phyloP scores from a whole-genome alignment of 805 yeast genomes.

The Metschnikowia drakensbergensis region DNA sequence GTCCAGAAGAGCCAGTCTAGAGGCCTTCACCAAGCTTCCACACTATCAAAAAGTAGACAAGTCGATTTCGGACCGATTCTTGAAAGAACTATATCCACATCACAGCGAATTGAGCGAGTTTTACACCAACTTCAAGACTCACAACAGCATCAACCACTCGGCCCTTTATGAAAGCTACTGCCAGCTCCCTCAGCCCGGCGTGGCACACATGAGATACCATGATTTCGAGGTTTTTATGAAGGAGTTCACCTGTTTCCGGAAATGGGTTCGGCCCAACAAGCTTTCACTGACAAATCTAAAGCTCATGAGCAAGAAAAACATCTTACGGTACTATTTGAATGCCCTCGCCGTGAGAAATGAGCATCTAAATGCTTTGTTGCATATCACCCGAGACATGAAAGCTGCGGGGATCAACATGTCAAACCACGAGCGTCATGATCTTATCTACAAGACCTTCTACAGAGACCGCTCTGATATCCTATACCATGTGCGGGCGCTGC shows the following conservation, averaged over 20 bases:
- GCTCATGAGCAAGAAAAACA: conserved; percentile 3
- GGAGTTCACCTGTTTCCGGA: conserved; percentile 21
- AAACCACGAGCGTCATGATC: conserved; percentile 25
- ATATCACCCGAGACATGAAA: conserved; percentile 28
- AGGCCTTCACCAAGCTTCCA: conserved; percentile 8
- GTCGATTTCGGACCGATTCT: conserved; percentile 2
- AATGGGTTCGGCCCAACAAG: conserved; percentile 26
- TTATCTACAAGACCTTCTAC: conserved; percentile 30
- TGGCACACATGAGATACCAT: conserved; percentile 21
- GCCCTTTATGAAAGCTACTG: conserved; percentile 23
- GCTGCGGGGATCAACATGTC: conserved; percentile 26
- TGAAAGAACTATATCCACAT: conserved; percentile 13
- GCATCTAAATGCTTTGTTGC: conserved; percentile 21
- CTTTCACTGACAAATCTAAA: conserved; percentile 13
- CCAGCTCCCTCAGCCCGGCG: conserved; percentile 27
- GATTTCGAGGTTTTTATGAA: conserved; percentile 29
- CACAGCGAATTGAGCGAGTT: conserved; percentile 7
- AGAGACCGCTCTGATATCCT: conserved; percentile 26
- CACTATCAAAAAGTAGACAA: conserved; percentile 9
- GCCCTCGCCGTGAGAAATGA: conserved; percentile 20
- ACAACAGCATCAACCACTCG: conserved; percentile 23
- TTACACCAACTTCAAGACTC: conserved; percentile 2
- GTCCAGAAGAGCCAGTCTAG: conserved; percentile 8
- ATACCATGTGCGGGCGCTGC: conserved; percentile 9
- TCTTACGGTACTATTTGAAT: conserved; percentile 13